Percentiles rank a stretch among this genome's conserved stretches.
Conservation (phyloP, 352 stramenopile species). For the Discostella stelligera region DNA sequence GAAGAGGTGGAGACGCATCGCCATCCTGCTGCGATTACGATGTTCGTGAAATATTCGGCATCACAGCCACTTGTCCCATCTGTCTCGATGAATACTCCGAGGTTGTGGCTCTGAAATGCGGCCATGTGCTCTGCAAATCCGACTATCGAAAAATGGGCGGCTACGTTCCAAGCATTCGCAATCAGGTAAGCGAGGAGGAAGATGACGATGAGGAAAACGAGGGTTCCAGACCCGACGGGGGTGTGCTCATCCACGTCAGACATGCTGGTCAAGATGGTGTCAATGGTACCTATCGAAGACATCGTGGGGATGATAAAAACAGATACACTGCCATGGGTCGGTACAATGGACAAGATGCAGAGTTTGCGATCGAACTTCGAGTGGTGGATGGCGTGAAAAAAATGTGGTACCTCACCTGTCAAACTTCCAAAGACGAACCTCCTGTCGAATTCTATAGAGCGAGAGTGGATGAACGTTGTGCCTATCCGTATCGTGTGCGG, state of each 20-base stretch:
- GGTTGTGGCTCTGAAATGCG: conserved; percentile 20
- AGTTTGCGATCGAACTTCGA: conserved; percentile 27
- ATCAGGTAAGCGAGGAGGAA: neutral
- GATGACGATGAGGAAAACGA: neutral
- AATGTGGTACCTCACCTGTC: conserved; percentile 34
- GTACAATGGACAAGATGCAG: conserved; percentile 26
- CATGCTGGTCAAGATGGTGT: conserved; percentile 16
- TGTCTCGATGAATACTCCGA: conserved; percentile 25
- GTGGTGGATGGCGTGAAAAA: conserved; percentile 24
- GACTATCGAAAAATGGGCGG: conserved; percentile 34
- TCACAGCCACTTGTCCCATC: conserved; percentile 22
- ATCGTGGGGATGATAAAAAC: conserved; percentile 7
- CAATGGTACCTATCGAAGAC: conserved; percentile 33
- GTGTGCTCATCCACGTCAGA: conserved; percentile 18
- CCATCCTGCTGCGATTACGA: conserved; percentile 16
- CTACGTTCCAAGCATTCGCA: neutral
- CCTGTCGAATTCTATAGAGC: conserved; percentile 37
- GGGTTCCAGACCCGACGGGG: conserved; percentile 1
- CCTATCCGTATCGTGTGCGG: neutral
- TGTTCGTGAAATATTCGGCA: conserved; percentile 30
- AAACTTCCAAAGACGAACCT: conserved; percentile 11
- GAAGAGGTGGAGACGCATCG: neutral
- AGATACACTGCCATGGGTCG: conserved; percentile 22
- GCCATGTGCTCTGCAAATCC: conserved; percentile 30
- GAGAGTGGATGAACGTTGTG: conserved; percentile 11